phyloP scores from a whole-genome alignment of 2,329 filamentous ascomycete species.

The Grosmannia clavigera region DNA sequence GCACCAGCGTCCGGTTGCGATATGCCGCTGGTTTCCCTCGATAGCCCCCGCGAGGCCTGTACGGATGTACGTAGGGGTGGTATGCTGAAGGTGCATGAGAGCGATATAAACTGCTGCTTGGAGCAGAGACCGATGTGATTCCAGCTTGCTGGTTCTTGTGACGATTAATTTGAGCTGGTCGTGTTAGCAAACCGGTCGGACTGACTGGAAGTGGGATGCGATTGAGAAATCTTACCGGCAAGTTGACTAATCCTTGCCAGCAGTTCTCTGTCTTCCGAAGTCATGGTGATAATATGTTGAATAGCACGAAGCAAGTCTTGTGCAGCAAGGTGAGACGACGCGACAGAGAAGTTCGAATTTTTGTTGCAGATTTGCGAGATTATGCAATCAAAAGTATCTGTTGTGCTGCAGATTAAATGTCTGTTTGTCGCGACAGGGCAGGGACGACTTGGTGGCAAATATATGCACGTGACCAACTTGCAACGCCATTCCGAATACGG shows the following conservation, averaged over 20 bases:
- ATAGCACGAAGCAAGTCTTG: neutral
- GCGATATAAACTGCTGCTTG: slow-evolving; percentile 10
- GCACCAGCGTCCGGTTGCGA: slow-evolving; percentile 46
- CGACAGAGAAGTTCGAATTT: neutral
- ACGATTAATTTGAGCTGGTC: slow-evolving; percentile 65
- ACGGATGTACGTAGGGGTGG: slow-evolving; percentile 18
- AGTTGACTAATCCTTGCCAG: slow-evolving; percentile 40
- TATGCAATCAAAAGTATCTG: neutral
- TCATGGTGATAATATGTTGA: slow-evolving; percentile 18
- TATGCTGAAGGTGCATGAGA: slow-evolving; percentile 9
- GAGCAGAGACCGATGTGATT: slow-evolving; percentile 15
- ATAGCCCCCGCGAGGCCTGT: slow-evolving; percentile 16
- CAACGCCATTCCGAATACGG: neutral
- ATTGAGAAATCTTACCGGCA: slow-evolving; percentile 25
- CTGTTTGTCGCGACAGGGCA: neutral
- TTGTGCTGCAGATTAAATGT: neutral
- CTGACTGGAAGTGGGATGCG: neutral
- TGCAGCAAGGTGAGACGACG: neutral
- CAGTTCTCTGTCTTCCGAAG: slow-evolving; percentile 38
- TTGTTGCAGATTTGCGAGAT: neutral
- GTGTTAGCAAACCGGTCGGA: neutral
- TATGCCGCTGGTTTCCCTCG: slow-evolving; percentile 24
- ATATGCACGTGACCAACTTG: neutral
- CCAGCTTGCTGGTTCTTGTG: slow-evolving; percentile 54
- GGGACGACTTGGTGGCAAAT: neutral